phyloP scores from a whole-genome alignment of 1,284 basidiomycete genomes.

The Cystobasidium sp. region DNA sequence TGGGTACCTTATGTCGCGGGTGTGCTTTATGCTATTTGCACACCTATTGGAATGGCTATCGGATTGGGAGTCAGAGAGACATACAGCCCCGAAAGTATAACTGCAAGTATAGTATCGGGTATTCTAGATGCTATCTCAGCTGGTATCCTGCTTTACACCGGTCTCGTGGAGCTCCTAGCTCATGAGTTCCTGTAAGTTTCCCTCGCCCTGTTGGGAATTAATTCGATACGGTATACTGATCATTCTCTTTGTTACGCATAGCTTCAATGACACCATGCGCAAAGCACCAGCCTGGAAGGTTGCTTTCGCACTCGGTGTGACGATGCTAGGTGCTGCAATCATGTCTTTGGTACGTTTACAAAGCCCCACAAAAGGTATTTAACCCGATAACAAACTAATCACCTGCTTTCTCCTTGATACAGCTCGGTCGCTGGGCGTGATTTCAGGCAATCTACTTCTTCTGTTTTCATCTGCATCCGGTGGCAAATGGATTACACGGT shows the following conservation, averaged over 20 bases:
- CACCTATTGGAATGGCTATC: slow-evolving; percentile 78
- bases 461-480: no score
- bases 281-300: slow-evolving; percentile 53
- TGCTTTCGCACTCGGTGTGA: slow-evolving; percentile 53
- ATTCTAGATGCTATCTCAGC: slow-evolving; percentile 81
- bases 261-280: slow-evolving; percentile 57
- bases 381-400: neutral
- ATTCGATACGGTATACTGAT: slow-evolving; percentile 47
- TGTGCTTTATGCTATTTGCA: slow-evolving; percentile 74
- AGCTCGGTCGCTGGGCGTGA: slow-evolving; percentile 33
- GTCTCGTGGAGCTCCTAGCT: slow-evolving; percentile 78
- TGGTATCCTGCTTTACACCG: slow-evolving; percentile 89
- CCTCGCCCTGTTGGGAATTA: slow-evolving; percentile 19
- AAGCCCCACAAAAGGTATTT: neutral
- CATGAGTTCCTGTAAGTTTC: slow-evolving; percentile 71
- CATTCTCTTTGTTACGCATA: slow-evolving; percentile 48
- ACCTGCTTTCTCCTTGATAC: neutral
- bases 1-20: slow-evolving; percentile 71
- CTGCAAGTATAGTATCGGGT: slow-evolving; percentile 78
- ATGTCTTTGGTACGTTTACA: slow-evolving; percentile 59
- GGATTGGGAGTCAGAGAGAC: slow-evolving; percentile 79
- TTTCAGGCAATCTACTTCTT: no score
- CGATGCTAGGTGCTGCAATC: slow-evolving; percentile 58
- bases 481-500: neutral
- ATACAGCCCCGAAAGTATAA: slow-evolving; percentile 78